These are phyloP conservation scores for Pleurotus pulmonarius DNA, from an alignment of 768 basidiomycete species.

Conservation along the genomic window DNA sequence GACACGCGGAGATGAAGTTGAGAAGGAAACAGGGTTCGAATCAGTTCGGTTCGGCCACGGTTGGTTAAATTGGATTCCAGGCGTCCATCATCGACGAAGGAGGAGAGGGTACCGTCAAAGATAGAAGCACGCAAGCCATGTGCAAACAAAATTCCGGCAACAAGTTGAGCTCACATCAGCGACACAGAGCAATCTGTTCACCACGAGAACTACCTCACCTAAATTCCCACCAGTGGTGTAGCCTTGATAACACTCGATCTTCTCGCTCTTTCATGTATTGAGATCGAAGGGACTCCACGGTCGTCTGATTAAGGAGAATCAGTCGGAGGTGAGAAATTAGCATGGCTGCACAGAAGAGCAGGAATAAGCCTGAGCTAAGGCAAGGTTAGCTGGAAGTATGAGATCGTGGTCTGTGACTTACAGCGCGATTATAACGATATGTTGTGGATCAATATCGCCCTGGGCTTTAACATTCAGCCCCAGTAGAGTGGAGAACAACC, in stretches of 20 bases:
- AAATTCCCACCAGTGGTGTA: conserved; percentile 52
- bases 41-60: not conserved
- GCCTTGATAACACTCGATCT: conserved; percentile 39
- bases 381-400: not conserved
- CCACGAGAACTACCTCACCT: conserved; percentile 35
- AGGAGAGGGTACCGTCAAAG: not conserved
- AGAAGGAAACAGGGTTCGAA: not conserved
- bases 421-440: conserved; percentile 73
- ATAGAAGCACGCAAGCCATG: not conserved
- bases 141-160: not conserved
- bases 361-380: conserved; percentile 64
- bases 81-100: not conserved
- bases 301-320: conserved; percentile 64
- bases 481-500: conserved; percentile 60
- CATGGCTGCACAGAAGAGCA: conserved; percentile 63
- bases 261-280: conserved; percentile 67
- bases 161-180: not conserved
- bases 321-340: conserved; percentile 55
- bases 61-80: not conserved
- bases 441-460: conserved; percentile 54
- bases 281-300: conserved; percentile 70
- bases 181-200: not conserved
- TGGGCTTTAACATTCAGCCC: conserved; percentile 39
- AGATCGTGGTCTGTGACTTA: conserved; percentile 32
- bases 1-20: not conserved